phyloP scores from a whole-genome alignment of 1,139 yeast genomes.

The Suhomyces wounanorum region DNA sequence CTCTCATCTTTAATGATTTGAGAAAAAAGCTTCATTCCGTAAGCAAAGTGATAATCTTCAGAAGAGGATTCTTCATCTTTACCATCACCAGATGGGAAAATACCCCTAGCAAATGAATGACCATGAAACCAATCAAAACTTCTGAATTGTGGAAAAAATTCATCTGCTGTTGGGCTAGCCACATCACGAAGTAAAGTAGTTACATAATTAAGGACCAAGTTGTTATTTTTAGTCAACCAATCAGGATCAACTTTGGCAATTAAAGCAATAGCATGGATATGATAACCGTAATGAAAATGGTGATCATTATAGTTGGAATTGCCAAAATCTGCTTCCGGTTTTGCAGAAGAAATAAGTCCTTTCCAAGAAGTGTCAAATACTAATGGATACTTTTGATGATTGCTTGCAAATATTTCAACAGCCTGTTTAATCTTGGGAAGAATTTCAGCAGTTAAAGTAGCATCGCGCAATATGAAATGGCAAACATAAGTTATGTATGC shows the following conservation, averaged over 20 bases:
- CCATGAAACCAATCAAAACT: slow-evolving; percentile 51
- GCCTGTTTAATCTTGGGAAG: slow-evolving; percentile 59
- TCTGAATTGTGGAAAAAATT: slow-evolving; percentile 42
- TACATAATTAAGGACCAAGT: slow-evolving; percentile 33
- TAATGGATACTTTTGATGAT: slow-evolving; percentile 62
- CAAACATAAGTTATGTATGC: slow-evolving; percentile 70
- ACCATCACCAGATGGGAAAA: slow-evolving; percentile 48
- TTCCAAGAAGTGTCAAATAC: slow-evolving; percentile 70
- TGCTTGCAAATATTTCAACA: slow-evolving; percentile 57
- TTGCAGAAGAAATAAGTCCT: slow-evolving; percentile 73
- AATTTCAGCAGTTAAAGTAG: slow-evolving; percentile 41
- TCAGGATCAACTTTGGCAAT: slow-evolving; percentile 55
- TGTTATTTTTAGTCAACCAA: slow-evolving; percentile 34
- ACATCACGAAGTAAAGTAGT: slow-evolving; percentile 41
- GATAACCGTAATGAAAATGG: slow-evolving; percentile 81
- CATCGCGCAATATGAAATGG: slow-evolving; percentile 56
- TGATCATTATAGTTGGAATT: slow-evolving; percentile 79
- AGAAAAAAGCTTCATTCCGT: slow-evolving; percentile 45
- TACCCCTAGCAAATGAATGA: slow-evolving; percentile 50
- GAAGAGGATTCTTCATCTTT: slow-evolving; percentile 51
- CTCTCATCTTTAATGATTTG: slow-evolving; percentile 32
- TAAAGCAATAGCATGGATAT: slow-evolving; percentile 71
- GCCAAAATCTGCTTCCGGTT: slow-evolving; percentile 70
- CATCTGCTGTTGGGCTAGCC: slow-evolving; percentile 43
- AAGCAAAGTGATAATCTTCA: slow-evolving; percentile 49